A percentile compares a stretch with the other conserved stretches of the same genome.
Evolutionary conservation across 2,329 filamentous ascomycete genomes (phyloP).

Genomic region (Bipolaris zeicola): DNA sequence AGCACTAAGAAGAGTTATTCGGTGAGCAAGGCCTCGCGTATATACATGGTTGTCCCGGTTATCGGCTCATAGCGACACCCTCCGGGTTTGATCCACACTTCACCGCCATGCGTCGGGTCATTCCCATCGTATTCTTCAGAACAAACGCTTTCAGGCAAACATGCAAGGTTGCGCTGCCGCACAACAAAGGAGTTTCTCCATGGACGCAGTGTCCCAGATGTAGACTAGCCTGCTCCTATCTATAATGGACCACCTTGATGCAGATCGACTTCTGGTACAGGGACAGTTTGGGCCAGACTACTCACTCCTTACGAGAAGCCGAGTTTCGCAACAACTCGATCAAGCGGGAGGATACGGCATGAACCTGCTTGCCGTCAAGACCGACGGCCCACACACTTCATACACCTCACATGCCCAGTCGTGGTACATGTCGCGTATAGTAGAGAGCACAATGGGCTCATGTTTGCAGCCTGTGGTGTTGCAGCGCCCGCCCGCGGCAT

Average conservation of each 20-base stretch:
- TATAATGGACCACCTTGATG: conserved; percentile 21
- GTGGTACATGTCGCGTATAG: conserved; percentile 34
- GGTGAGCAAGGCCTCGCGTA: conserved; percentile 11
- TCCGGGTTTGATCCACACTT: conserved; percentile 16
- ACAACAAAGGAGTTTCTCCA: conserved; percentile 23
- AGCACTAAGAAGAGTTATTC: conserved; percentile 5
- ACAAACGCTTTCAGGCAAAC: conserved; percentile 29
- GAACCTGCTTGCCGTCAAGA: conserved; percentile 30
- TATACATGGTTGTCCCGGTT: conserved; percentile 19
- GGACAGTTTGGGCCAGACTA: conserved; percentile 20
- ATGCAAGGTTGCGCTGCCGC: conserved; percentile 20
- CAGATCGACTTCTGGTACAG: conserved; percentile 33
- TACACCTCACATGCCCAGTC: conserved; percentile 37
- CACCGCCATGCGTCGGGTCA: conserved; percentile 17
- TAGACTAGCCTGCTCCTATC: conserved; percentile 26
- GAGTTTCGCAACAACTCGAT: conserved; percentile 25
- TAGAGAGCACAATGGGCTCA: conserved; percentile 18
- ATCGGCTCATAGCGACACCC: conserved; percentile 18
- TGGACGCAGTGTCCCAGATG: conserved; percentile 34
- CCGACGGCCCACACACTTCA: conserved; percentile 37
- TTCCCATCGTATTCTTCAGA: conserved; percentile 7
- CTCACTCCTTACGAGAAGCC: conserved; percentile 24
- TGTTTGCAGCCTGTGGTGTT: conserved; percentile 8
- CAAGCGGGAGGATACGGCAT: conserved; percentile 24
- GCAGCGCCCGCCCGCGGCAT: conserved; percentile 10